A percentile compares a stretch with the other conserved stretches of the same genome.
phyloP scores from a whole-genome alignment of 345 rosid genomes.

The Eucalyptus melliodora region DNA sequence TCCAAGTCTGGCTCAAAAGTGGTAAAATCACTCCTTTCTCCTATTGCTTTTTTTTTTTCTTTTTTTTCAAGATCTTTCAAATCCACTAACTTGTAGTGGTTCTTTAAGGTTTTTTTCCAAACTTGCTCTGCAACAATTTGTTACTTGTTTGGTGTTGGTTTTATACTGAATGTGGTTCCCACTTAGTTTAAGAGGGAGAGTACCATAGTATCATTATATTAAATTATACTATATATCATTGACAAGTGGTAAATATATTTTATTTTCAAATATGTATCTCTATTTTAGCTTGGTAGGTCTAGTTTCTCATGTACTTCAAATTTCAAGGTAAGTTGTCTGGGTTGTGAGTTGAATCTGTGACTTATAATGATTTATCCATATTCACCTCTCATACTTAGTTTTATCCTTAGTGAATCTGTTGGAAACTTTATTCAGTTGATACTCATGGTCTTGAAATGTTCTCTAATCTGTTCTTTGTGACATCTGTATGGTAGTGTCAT shows the following conservation, averaged over 20 bases:
- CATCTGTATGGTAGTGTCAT: background rate
- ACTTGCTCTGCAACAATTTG: background rate
- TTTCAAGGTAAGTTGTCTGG: background rate
- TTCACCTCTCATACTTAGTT: background rate
- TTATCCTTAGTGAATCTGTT: background rate
- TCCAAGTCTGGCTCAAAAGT: slow-evolving; percentile 43
- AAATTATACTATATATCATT: background rate
- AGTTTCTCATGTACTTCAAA: background rate
- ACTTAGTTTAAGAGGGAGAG: background rate
- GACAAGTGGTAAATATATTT: background rate
- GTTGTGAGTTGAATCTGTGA: background rate
- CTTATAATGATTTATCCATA: background rate
- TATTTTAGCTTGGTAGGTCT: background rate
- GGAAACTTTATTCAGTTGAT: background rate
- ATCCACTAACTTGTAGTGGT: background rate
- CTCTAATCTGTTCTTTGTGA: background rate
- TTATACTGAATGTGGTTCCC: background rate
- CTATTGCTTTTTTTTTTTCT: no score
- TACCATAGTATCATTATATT: background rate
- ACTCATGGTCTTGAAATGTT: background rate
- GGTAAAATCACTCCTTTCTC: background rate
- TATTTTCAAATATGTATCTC: background rate
- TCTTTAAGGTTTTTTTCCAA: background rate
- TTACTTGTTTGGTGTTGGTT: background rate
- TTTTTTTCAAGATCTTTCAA: background rate